Evolutionary conservation across 495 filamentous ascomycete genomes (phyloP), one percentile per base, ranked within the genome.

Genomic region (Rusavskia elegans): DNA sequence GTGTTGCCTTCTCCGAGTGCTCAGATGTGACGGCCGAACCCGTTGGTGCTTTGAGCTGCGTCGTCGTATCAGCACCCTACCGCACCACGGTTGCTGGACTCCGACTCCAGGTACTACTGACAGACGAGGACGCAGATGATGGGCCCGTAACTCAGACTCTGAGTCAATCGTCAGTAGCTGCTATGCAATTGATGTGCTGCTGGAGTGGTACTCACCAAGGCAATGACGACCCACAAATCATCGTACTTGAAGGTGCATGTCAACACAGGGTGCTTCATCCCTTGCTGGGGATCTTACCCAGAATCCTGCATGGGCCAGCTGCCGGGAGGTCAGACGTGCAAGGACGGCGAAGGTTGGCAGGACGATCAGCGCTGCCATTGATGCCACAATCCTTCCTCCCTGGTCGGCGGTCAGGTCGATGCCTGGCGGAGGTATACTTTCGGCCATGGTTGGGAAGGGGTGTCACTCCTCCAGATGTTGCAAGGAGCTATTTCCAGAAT

Each of bases 261-360:
- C 0, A 27, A 27, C 13, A 29, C 11, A 1, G 23, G 4, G 14
- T 23, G 13, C 32, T 35, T 14, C 7, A 13, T 35, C 32, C 32
- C 8, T 11, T 14, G 13, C 32, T 3, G 7, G 2, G 0, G 13
- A 45, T 2, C 51, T 37, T 46, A 57, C 55, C 55, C 57, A 59
- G 30, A 53, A 59, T 10, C 57, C 57, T 21, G 53, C 57, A 4
- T 40, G 38, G 8, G 57, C 36, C 5, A 59, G n/a, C 5, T 29
- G 50, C 40, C 57, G 53, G 8, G 57, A 59, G 14, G 50, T 29
- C 19, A 56, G 41, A 19, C 57, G 48, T 21, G 23, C 38, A 13
- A 53, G 35, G 3, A 59, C 57, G 45, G 56, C 55, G 2, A 53
- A 4, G n/a, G 57, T 59, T 3, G 57, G 50, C 11, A 59, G 57